phyloP scores from a whole-genome alignment of 768 basidiomycete species.

The Agaricus sinodeliciosus region DNA sequence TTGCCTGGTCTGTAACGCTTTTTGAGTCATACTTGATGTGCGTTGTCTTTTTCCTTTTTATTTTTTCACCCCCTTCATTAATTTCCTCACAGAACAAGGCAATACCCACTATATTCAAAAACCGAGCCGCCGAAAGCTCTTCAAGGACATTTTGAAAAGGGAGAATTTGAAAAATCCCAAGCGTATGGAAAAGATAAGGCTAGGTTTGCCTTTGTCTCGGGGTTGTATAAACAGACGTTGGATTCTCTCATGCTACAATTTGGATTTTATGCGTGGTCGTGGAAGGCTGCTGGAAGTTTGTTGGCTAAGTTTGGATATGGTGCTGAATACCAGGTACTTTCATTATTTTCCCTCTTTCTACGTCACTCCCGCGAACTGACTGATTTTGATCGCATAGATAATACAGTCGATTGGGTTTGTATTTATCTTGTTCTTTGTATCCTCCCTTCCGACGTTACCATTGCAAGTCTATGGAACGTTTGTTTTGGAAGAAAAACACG shows the following conservation, averaged over 20 bases:
- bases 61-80: constrained; percentile 1
- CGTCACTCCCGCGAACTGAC: neutral
- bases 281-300: constrained; percentile 54
- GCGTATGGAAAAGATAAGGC: constrained; percentile 90
- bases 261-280: constrained; percentile 80
- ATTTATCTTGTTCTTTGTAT: constrained; percentile 56
- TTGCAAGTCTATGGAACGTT: constrained; percentile 84
- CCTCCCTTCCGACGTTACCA: constrained; percentile 67
- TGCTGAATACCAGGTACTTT: constrained; percentile 64
- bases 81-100: constrained; percentile 48
- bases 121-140: constrained; percentile 65
- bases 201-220: constrained; percentile 67
- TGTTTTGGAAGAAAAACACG: constrained; percentile 89
- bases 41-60: constrained; percentile 23
- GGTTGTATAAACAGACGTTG: constrained; percentile 65
- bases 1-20: constrained; percentile 70
- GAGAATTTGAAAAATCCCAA: constrained; percentile 86
- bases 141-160: constrained; percentile 55
- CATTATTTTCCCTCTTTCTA: neutral
- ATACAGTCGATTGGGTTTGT: constrained; percentile 77
- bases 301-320: constrained; percentile 56
- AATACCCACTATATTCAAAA: constrained; percentile 81
- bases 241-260: constrained; percentile 67
- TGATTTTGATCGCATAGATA: constrained; percentile 43
- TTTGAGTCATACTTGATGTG: constrained; percentile 88